phyloP scores from a whole-genome alignment of 2,329 filamentous ascomycete genomes.

The Botryosphaeria dothidea region DNA sequence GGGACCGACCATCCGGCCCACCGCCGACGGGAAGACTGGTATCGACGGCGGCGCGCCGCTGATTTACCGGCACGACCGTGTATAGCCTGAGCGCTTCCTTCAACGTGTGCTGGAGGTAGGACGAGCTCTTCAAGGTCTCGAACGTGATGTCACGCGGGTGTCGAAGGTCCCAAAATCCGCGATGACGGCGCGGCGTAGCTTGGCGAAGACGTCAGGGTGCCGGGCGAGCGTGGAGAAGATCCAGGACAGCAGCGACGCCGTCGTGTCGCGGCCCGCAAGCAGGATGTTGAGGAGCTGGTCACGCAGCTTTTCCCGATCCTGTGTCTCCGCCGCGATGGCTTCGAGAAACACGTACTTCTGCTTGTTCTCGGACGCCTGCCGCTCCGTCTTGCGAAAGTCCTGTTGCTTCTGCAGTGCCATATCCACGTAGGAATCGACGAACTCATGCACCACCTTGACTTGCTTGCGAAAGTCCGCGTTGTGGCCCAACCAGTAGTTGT shows the following conservation, averaged over 20 bases:
- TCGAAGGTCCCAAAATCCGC: constrained; percentile 44
- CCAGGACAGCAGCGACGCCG: constrained; percentile 40
- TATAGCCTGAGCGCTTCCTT: constrained; percentile 60
- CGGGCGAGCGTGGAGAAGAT: constrained; percentile 42
- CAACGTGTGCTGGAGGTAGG: constrained; percentile 60
- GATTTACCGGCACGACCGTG: constrained; percentile 57
- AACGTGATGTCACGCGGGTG: constrained; percentile 39
- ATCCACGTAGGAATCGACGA: constrained; percentile 48
- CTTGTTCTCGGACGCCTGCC: constrained; percentile 25
- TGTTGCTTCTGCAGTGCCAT: constrained; percentile 45
- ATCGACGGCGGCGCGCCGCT: constrained; percentile 49
- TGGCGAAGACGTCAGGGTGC: constrained; percentile 37
- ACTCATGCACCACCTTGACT: constrained; percentile 32
- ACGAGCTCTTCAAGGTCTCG: constrained; percentile 48
- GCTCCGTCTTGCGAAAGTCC: constrained; percentile 24
- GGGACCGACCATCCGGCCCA: constrained; percentile 49
- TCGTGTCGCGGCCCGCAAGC: constrained; percentile 43
- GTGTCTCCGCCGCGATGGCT: constrained; percentile 47
- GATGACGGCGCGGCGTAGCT: constrained; percentile 33
- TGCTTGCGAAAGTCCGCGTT: background rate
- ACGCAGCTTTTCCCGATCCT: constrained; percentile 43
- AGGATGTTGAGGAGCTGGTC: constrained; percentile 50
- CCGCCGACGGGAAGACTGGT: constrained; percentile 54
- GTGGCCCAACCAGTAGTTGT: constrained; percentile 32
- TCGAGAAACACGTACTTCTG: constrained; percentile 47